Evolutionary conservation across 169 alveolate genomes (phyloP).

Genomic region (Plasmodium billcollinsi): DNA sequence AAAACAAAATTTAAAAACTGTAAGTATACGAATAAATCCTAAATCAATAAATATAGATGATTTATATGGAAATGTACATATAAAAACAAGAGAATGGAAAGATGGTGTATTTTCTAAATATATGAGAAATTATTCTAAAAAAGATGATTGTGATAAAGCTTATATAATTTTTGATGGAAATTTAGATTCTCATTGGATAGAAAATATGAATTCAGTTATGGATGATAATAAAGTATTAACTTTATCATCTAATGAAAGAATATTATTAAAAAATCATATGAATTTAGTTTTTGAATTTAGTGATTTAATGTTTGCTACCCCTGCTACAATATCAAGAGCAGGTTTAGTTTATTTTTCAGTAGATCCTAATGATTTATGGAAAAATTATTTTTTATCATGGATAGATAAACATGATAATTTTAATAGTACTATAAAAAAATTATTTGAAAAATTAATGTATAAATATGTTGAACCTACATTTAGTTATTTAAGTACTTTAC

Average conservation of each 20-base stretch:
- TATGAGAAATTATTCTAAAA: slow-evolving; percentile 90
- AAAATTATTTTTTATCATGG: slow-evolving; percentile 96
- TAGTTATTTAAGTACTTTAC: slow-evolving; percentile 90
- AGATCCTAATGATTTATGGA: slow-evolving; percentile 94
- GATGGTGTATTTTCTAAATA: slow-evolving; percentile 94
- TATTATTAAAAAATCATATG: slow-evolving; percentile 96
- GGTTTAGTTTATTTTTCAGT: slow-evolving; percentile 96
- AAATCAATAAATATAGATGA: slow-evolving; percentile 93
- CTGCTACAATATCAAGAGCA: slow-evolving; percentile 98
- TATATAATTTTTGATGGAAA: slow-evolving; percentile 97
- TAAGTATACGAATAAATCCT: slow-evolving; percentile 93
- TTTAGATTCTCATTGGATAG: slow-evolving; percentile 97
- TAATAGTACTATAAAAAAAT: slow-evolving; percentile 88
- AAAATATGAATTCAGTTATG: slow-evolving; percentile 96
- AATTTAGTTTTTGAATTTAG: slow-evolving; percentile 97
- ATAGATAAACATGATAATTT: slow-evolving; percentile 88
- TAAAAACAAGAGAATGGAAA: slow-evolving; percentile 95
- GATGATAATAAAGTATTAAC: slow-evolving; percentile 97
- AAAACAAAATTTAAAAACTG: slow-evolving; percentile 92
- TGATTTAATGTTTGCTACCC: slow-evolving; percentile 96
- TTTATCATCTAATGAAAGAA: slow-evolving; percentile 95
- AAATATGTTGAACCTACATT: slow-evolving; percentile 93
- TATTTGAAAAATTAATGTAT: slow-evolving; percentile 91
- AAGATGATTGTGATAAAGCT: slow-evolving; percentile 92
- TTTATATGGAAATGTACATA: slow-evolving; percentile 94